A percentile compares a stretch with the other conserved stretches of the same genome.
Conservation (phyloP, 495 filamentous ascomycete species). For the Usnea hakonensis region DNA sequence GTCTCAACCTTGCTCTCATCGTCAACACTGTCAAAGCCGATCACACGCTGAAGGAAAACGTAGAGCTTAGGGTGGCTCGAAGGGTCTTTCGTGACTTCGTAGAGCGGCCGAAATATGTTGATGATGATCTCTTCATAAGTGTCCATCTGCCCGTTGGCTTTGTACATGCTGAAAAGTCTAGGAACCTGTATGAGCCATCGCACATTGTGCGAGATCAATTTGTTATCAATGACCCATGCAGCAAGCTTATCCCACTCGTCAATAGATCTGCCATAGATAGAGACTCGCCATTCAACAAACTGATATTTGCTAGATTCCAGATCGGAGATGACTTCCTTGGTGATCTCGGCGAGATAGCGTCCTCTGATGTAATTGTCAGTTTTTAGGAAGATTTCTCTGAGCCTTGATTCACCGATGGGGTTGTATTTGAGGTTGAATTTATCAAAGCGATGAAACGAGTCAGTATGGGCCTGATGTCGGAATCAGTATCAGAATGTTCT, state of each 20-base stretch:
- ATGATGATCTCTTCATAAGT: constrained; percentile 84
- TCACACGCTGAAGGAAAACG: constrained; percentile 86
- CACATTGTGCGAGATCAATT: constrained; percentile 92
- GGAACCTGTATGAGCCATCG: constrained; percentile 96
- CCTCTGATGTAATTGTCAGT: constrained; percentile 97
- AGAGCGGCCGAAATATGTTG: constrained; percentile 89
- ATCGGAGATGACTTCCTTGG: constrained; percentile 96
- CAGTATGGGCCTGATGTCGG: constrained; percentile 70
- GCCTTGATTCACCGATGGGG: constrained; percentile 86
- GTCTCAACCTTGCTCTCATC: constrained; percentile 96
- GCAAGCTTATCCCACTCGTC: constrained; percentile 98
- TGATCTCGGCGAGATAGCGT: constrained; percentile 92
- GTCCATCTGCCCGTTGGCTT: constrained; percentile 73
- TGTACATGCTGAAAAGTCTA: constrained; percentile 92
- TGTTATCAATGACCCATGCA: constrained; percentile 98
- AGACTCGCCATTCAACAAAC: constrained; percentile 98
- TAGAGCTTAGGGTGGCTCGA: constrained; percentile 85
- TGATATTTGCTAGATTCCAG: constrained; percentile 98
- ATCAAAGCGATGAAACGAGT: constrained; percentile 97
- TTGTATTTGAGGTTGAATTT: constrained; percentile 99
- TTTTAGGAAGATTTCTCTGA: constrained; percentile 95
- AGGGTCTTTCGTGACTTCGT: constrained; percentile 88
- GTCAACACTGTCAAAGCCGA: constrained; percentile 96
- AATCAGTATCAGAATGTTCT: constrained; percentile 8
- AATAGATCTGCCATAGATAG: constrained; percentile 83